Conservation (phyloP, 2,329 filamentous ascomycete genomes). For the Pseudogymnoascus verrucosus region DNA sequence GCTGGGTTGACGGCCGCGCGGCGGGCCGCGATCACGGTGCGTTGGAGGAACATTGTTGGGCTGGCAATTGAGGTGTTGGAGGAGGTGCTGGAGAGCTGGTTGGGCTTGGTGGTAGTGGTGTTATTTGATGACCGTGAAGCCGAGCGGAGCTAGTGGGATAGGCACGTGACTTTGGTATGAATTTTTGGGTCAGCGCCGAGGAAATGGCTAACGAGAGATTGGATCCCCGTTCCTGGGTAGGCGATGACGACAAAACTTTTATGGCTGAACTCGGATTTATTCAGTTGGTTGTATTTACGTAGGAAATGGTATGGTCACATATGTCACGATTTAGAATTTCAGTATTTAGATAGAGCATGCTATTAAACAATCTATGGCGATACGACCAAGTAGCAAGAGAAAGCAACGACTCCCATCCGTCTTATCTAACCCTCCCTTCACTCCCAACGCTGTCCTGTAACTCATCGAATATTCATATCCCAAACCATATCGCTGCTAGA, state of each 20-base stretch:
- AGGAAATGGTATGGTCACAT: not conserved
- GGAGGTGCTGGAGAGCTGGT: constrained; percentile 13
- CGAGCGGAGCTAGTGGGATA: constrained; percentile 8
- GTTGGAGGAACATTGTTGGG: constrained; percentile 54
- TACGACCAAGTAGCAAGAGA: not conserved
- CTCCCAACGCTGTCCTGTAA: constrained; percentile 6
- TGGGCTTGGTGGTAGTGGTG: constrained; percentile 1
- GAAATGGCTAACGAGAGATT: constrained; percentile 7
- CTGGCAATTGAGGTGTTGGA: constrained; percentile 23
- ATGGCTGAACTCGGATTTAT: not conserved
- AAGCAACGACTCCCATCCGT: constrained; percentile 7
- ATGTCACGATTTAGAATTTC: not conserved
- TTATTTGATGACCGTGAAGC: constrained; percentile 9
- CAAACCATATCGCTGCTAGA: constrained; percentile 6
- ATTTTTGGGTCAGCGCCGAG: not conserved
- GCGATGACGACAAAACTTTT: not conserved
- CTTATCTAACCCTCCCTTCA: constrained; percentile 2
- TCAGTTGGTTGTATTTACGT: not conserved
- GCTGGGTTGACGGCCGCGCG: constrained; percentile 47
- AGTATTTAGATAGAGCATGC: constrained; percentile 6
- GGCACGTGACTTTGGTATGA: not conserved
- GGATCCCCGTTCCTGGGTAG: not conserved
- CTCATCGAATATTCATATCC: constrained; percentile 8
- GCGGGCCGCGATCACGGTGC: constrained; percentile 53
- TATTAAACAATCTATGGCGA: constrained; percentile 9